Evolutionary conservation across 129 eudicot species (phyloP).

Genomic region (Chrysanthemum lavandulifolium): DNA sequence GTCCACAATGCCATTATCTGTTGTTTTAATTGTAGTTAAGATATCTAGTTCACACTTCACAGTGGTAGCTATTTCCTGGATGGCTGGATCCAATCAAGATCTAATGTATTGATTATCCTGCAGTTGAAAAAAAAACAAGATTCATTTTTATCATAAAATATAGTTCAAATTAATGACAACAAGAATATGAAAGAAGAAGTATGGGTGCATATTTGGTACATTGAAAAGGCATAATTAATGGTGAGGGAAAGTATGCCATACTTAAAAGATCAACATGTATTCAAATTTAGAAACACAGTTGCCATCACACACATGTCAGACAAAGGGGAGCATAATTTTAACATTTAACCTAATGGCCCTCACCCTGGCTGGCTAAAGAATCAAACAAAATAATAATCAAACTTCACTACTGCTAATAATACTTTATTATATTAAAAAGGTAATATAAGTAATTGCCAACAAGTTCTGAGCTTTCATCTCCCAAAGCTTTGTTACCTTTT

Average conservation of each 20-base stretch:
- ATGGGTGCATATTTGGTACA: slow-evolving; percentile 29
- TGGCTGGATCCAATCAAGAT: too few relatives aligned
- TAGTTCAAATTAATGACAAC: background rate
- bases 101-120: background rate
- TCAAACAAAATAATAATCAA: slow-evolving; percentile 22
- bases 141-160: background rate
- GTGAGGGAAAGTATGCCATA: slow-evolving; percentile 29
- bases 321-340: slow-evolving; percentile 28
- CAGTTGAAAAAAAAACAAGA: background rate
- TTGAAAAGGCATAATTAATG: slow-evolving; percentile 24
- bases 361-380: slow-evolving; percentile 32
- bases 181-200: slow-evolving; percentile 7
- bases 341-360: slow-evolving; percentile 28
- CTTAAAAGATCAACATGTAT: slow-evolving; percentile 24
- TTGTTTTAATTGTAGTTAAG: too few relatives aligned
- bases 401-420: background rate
- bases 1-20: too few relatives aligned
- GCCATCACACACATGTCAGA: slow-evolving; percentile 32
- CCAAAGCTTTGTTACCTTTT: slow-evolving; percentile 47
- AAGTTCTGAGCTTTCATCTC: slow-evolving; percentile 44
- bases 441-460: slow-evolving; percentile 17
- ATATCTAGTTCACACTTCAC: too few relatives aligned
- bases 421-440: slow-evolving; percentile 3
- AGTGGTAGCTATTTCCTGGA: too few relatives aligned
- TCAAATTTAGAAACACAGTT: slow-evolving; percentile 29